phyloP scores from a whole-genome alignment of 805 yeast genomes.

The Dipodascus geniculatus region DNA sequence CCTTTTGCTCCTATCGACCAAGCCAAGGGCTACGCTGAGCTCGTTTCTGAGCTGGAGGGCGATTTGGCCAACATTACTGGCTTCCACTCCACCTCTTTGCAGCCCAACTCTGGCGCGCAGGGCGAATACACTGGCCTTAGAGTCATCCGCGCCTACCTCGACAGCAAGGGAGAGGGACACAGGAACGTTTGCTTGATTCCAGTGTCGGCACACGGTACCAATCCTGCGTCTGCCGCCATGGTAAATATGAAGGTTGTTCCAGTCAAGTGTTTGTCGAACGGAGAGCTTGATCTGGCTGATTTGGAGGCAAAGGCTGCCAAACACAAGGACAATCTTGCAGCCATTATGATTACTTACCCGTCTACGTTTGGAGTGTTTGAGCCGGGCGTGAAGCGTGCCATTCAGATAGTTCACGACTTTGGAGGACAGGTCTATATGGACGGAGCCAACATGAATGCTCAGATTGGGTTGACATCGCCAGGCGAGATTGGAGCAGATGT shows the following conservation, averaged over 20 bases:
- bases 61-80: constrained; percentile 92
- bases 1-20: constrained; percentile 89
- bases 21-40: constrained; percentile 73
- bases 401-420: constrained; percentile 66
- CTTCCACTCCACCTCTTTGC: constrained; percentile 76
- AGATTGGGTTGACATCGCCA: constrained; percentile 93
- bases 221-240: constrained; percentile 98
- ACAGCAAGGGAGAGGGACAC: constrained; percentile 53
- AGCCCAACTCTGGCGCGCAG: constrained; percentile 98
- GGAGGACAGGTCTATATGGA: constrained; percentile 97
- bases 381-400: constrained; percentile 77
- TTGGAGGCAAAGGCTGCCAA: constrained; percentile 59
- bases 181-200: constrained; percentile 90
- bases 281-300: constrained; percentile 76
- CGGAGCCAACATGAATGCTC: constrained; percentile 99
- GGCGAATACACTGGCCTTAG: constrained; percentile 95
- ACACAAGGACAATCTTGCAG: constrained; percentile 63
- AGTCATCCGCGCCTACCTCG: constrained; percentile 68
- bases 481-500: constrained; percentile 98
- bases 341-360: constrained; percentile 94
- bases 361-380: constrained; percentile 95
- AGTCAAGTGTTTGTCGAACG: constrained; percentile 74
- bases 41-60: constrained; percentile 63
- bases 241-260: constrained; percentile 90
- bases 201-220: constrained; percentile 96